Evolutionary conservation across 1,284 basidiomycete genomes (phyloP).

Genomic region (Ganoderma sinense): DNA sequence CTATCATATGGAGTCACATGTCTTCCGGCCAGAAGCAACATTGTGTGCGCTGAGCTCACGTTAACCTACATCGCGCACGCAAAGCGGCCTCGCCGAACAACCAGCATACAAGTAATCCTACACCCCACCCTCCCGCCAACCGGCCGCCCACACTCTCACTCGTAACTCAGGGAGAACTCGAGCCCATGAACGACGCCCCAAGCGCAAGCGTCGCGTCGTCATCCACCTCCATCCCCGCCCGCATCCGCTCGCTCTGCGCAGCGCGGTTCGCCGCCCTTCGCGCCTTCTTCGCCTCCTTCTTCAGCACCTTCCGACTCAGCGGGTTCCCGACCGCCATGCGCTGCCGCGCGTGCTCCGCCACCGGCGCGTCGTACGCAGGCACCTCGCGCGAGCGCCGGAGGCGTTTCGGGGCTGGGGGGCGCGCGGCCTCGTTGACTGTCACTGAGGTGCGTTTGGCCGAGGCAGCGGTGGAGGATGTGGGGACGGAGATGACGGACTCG

Average conservation of each 20-base stretch:
- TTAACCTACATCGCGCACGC: background rate
- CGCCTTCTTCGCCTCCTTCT: slow-evolving; percentile 66
- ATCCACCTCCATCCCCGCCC: slow-evolving; percentile 47
- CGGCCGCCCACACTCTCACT: background rate
- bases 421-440: slow-evolving; percentile 12
- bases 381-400: slow-evolving; percentile 58
- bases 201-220: slow-evolving; percentile 31
- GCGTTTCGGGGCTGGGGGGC: slow-evolving; percentile 63
- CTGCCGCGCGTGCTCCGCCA: slow-evolving; percentile 44
- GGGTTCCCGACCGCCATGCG: slow-evolving; percentile 62
- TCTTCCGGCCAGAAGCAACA: background rate
- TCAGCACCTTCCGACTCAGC: slow-evolving; percentile 61
- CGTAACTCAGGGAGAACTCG: background rate
- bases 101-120: background rate
- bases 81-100: too few relatives aligned
- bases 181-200: slow-evolving; percentile 37
- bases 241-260: slow-evolving; percentile 21
- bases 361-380: slow-evolving; percentile 55
- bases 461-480: slow-evolving; percentile 8
- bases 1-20: background rate
- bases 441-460: background rate
- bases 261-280: slow-evolving; percentile 51
- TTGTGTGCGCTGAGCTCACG: too few relatives aligned
- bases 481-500: slow-evolving; percentile 12
- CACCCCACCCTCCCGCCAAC: background rate